These are phyloP conservation scores for Calonectria pseudoturangicola DNA, from an alignment of 2,329 filamentous ascomycete species.

Conservation along the genomic window DNA sequence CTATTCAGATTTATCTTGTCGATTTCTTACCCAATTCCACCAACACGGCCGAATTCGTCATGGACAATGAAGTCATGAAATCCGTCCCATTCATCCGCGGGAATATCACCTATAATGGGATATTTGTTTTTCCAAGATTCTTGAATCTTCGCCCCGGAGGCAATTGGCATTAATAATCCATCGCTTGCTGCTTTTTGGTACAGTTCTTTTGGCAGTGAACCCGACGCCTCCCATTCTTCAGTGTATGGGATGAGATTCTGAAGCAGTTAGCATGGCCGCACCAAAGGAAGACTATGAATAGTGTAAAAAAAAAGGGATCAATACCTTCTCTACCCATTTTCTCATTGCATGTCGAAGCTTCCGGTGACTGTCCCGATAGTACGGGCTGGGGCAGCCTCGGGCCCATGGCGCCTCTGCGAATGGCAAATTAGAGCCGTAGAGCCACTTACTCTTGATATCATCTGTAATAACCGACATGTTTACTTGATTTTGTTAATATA, in stretches of 20 bases:
- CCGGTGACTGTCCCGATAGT: slow-evolving; percentile 35
- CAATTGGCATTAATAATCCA: slow-evolving; percentile 31
- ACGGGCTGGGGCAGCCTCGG: slow-evolving; percentile 32
- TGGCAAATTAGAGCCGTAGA: slow-evolving; percentile 30
- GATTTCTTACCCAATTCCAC: slow-evolving; percentile 30
- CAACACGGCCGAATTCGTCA: slow-evolving; percentile 36
- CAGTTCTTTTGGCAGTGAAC: slow-evolving; percentile 20
- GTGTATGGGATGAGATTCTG: slow-evolving; percentile 30
- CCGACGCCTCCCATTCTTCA: slow-evolving; percentile 30
- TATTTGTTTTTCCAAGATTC: slow-evolving; percentile 22
- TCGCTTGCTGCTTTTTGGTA: slow-evolving; percentile 32
- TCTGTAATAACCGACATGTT: slow-evolving; percentile 25
- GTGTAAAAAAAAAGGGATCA: background rate
- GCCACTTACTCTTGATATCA: slow-evolving; percentile 27
- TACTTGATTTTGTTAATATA: background rate
- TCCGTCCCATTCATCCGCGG: slow-evolving; percentile 32
- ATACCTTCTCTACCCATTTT: slow-evolving; percentile 31
- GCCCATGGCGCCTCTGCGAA: slow-evolving; percentile 37
- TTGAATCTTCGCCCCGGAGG: slow-evolving; percentile 23
- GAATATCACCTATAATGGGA: slow-evolving; percentile 31
- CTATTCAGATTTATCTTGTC: no score
- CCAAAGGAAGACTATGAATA: background rate
- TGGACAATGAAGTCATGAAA: slow-evolving; percentile 37
- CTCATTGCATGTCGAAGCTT: slow-evolving; percentile 33
- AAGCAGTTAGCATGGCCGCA: background rate